Base-by-base conservation (phyloP, 202 grass and related monocot species). In the Schoenoplectus triqueter region DNA sequence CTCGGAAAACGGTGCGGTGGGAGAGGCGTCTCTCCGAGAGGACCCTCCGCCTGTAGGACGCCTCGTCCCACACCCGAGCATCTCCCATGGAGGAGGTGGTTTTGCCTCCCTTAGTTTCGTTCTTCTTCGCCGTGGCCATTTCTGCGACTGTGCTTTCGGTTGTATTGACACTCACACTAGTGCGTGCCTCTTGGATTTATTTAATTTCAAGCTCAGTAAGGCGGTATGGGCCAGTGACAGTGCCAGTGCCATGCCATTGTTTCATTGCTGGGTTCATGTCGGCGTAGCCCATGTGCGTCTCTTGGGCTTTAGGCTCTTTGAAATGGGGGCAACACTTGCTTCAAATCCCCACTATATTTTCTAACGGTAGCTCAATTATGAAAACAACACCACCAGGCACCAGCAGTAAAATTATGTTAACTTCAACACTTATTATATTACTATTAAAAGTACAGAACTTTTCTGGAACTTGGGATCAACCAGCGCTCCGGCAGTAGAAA, bases 21-120 rank as follows among this genome's bases (percentile, higher is more conserved):
- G 79, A 84, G 83, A 31, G 31, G 44, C 87, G 88, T 18, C 92
- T 85, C 17, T 89, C 87, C 17, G 77, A 78, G 11, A 98, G 91
- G 54, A 95, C 87, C 19, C 89, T 88, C 1, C 87, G 87, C 85
- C 95, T 82, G 78, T 93, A 98, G 20, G 86, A 79, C 20, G 80
- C 89, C 86, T 93, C 95, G 81, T 95, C 89, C 92, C 92, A 95
- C 22, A 54, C 77, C n/a, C 95, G 86, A 14, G 95, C 92, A 73
- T 95, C 77, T 42, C 10, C 1, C 21, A 10, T 1, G 17, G 54
- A 8, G 42, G 48, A 55, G 48, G 2, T 22, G 9, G 9, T 55
- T 31, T 54, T 22, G 19, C 6, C 31, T 75, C 9, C 20, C 67
- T 49, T 69, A 1, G 68, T 17, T 77, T 73, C 78, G 4, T 80